These are phyloP conservation scores for Perilla frutescens DNA, from an alignment of 257 asterid genomes.

Conservation along the genomic window DNA sequence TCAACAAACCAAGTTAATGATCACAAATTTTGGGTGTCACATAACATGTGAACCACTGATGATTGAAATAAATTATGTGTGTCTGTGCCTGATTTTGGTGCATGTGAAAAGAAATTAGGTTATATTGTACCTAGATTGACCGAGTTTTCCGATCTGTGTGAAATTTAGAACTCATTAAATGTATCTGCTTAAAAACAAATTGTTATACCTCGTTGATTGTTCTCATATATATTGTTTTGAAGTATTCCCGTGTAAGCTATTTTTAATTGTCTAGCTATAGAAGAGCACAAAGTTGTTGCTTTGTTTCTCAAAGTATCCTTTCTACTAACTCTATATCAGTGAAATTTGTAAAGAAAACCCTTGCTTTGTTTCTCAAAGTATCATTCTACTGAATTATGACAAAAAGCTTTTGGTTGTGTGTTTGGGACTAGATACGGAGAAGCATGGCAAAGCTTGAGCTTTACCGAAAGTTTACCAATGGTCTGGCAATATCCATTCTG, in stretches of 20 bases:
- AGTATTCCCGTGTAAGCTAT: not conserved
- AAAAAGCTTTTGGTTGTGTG: constrained; percentile 18
- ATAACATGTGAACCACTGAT: constrained; percentile 18
- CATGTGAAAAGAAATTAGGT: constrained; percentile 12
- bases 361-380: constrained; percentile 14
- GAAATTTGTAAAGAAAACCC: constrained; percentile 8
- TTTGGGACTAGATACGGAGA: constrained; percentile 67
- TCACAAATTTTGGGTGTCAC: not conserved
- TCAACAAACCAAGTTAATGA: not conserved
- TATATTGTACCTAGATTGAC: not conserved
- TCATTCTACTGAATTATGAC: not conserved
- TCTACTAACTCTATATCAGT: constrained; percentile 10
- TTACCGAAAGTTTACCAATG: constrained; percentile 83
- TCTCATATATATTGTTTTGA: not conserved
- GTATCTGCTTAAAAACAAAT: not conserved
- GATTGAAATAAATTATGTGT: constrained; percentile 1
- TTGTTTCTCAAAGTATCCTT: not conserved
- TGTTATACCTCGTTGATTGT: not conserved
- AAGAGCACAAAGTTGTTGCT: no score
- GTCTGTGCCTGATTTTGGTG: constrained; percentile 3
- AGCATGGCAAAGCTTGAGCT: constrained; percentile 93
- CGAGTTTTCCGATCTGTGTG: not conserved
- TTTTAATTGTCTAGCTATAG: not conserved
- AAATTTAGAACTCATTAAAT: not conserved
- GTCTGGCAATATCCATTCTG: constrained; percentile 83